A percentile compares a stretch with the other conserved stretches of the same genome.
Evolutionary conservation across 2,329 filamentous ascomycete species (phyloP).

Genomic region (Epichloe hybrida): DNA sequence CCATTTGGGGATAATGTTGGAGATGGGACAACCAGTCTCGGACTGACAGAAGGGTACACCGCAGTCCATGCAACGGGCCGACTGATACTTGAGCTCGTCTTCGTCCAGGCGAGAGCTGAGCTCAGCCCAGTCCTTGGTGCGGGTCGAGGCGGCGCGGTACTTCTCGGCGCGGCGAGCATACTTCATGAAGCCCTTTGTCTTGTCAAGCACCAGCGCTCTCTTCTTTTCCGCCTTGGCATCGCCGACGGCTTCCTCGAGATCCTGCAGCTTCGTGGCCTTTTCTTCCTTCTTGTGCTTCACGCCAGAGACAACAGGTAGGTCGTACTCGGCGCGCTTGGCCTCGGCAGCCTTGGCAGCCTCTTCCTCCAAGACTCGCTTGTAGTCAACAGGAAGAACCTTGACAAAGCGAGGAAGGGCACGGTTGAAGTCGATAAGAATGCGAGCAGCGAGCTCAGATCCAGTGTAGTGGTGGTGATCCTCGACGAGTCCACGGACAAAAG

Average conservation of each 20-base stretch:
- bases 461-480: constrained; percentile 98
- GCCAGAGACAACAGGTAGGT: constrained; percentile 62
- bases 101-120: constrained; percentile 76
- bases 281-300: constrained; percentile 48
- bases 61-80: constrained; percentile 96
- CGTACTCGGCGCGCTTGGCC: constrained; percentile 72
- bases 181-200: constrained; percentile 96
- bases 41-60: constrained; percentile 98
- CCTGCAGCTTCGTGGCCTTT: constrained; percentile 57
- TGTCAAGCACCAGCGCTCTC: constrained; percentile 84
- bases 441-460: constrained; percentile 84
- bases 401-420: constrained; percentile 80
- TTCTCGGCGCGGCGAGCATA: constrained; percentile 88
- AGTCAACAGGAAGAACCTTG: constrained; percentile 88
- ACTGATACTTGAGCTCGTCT: constrained; percentile 93
- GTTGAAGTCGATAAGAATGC: constrained; percentile 90
- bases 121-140: constrained; percentile 89
- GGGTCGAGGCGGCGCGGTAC: constrained; percentile 71
- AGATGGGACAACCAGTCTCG: constrained; percentile 88
- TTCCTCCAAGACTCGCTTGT: constrained; percentile 83
- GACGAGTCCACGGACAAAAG: constrained; percentile 78
- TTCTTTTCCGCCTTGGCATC: constrained; percentile 82
- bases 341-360: constrained; percentile 76
- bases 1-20: constrained; percentile 96
- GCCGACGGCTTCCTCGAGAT: constrained; percentile 84